These are phyloP conservation scores for Penicillium angulare DNA, from an alignment of 495 filamentous ascomycete genomes.

Conservation along the genomic window DNA sequence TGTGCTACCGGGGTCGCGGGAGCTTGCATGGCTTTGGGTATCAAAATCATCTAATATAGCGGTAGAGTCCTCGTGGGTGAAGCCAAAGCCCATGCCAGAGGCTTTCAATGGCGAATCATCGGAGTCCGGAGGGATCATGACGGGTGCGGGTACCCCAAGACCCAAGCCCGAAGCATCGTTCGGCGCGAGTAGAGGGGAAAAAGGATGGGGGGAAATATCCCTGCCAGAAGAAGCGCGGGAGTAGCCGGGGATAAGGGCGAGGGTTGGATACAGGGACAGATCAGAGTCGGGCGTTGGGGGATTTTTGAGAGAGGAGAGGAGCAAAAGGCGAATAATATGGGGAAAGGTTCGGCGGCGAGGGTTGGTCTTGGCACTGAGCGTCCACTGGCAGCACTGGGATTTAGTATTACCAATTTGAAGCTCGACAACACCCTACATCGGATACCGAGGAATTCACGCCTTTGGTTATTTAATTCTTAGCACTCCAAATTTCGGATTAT, in stretches of 20 bases:
- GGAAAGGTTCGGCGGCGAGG: conserved; percentile 34
- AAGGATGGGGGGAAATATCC: conserved; percentile 11
- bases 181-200: conserved; percentile 10
- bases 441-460: too few species aligned
- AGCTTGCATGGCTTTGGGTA: conserved; percentile 44
- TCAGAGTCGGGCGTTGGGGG: neutral
- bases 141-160: conserved; percentile 44
- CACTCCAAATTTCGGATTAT: too few species aligned
- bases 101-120: conserved; percentile 38
- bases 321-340: conserved; percentile 36
- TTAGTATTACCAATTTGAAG: conserved; percentile 16
- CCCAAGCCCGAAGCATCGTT: conserved; percentile 41
- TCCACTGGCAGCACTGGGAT: conserved; percentile 14
- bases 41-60: conserved; percentile 39
- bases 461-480: too few species aligned
- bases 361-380: conserved; percentile 34
- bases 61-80: conserved; percentile 31
- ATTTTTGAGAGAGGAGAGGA: conserved; percentile 13
- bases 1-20: conserved; percentile 39
- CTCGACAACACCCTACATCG: neutral
- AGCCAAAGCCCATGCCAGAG: conserved; percentile 24
- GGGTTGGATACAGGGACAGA: neutral
- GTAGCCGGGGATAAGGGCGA: neutral
- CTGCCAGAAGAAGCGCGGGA: neutral
- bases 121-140: conserved; percentile 44